phyloP scores from a whole-genome alignment of 306 rosid genomes.

The Prinsepia uniflora region DNA sequence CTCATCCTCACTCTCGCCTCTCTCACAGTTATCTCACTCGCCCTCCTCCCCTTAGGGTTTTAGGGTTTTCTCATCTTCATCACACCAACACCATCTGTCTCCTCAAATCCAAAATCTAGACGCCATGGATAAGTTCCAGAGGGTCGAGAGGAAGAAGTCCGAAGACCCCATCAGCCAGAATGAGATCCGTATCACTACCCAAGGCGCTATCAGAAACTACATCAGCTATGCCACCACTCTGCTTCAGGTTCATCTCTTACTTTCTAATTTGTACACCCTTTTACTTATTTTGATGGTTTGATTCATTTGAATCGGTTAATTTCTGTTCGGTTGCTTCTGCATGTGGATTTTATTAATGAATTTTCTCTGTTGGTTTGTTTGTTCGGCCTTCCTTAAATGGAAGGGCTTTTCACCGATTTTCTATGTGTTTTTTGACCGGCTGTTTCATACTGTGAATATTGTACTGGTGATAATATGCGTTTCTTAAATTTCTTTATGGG shows the following conservation, averaged over 20 bases:
- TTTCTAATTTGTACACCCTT: neutral
- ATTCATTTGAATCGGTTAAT: neutral
- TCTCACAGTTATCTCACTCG: neutral
- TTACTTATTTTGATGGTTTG: neutral
- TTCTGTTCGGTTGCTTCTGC: neutral
- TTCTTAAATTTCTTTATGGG: neutral
- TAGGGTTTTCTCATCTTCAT: conserved; percentile 37
- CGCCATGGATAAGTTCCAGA: conserved; percentile 89
- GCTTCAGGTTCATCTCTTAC: conserved; percentile 52
- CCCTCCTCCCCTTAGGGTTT: conserved; percentile 50
- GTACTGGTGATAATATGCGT: neutral
- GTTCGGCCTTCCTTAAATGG: neutral
- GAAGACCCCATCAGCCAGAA: conserved; percentile 80
- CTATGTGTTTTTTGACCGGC: neutral
- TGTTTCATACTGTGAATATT: neutral
- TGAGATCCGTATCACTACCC: conserved; percentile 92
- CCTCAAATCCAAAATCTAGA: conserved; percentile 14
- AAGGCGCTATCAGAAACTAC: conserved; percentile 94
- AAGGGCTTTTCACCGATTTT: neutral
- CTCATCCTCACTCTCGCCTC: neutral
- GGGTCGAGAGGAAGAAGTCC: conserved; percentile 77
- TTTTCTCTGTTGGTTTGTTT: neutral
- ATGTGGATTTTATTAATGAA: neutral
- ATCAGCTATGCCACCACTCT: conserved; percentile 93
- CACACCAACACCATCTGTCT: neutral